A percentile compares a stretch with the other conserved stretches of the same genome.
Evolutionary conservation across 169 alveolate species (phyloP).

Genomic region (Plasmodium yoelii): DNA sequence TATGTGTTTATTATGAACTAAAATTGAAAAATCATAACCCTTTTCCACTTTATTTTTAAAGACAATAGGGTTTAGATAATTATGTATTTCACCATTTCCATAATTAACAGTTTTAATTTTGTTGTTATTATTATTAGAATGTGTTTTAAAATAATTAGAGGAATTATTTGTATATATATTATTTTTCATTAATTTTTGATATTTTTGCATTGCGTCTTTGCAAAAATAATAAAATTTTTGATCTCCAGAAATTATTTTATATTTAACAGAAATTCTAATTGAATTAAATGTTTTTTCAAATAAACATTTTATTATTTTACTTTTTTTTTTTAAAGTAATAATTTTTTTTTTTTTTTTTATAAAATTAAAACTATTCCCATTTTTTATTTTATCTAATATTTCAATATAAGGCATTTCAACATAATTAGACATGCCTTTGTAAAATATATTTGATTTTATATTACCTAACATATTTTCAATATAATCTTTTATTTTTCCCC

Average conservation of each 20-base stretch:
- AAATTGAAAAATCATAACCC: conserved; percentile 50
- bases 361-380: not conserved
- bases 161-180: conserved; percentile 2
- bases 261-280: conserved; percentile 58
- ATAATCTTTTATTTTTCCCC: conserved; percentile 28
- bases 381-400: conserved; percentile 23
- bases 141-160: no score
- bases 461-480: conserved; percentile 48
- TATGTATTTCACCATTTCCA: not conserved
- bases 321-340: conserved; percentile 18
- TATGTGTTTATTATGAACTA: conserved; percentile 39
- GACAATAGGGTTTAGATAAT: conserved; percentile 50
- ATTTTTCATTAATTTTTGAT: conserved; percentile 45
- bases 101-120: not conserved
- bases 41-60: conserved; percentile 32
- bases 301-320: conserved; percentile 43
- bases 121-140: not conserved
- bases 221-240: conserved; percentile 31
- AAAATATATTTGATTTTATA: conserved; percentile 14
- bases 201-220: conserved; percentile 43
- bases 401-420: conserved; percentile 57
- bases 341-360: conserved; percentile 48
- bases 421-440: conserved; percentile 28
- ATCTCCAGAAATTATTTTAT: conserved; percentile 8
- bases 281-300: conserved; percentile 69